Conservation (phyloP, 768 basidiomycete genomes). For the Termitomyces sp. region DNA sequence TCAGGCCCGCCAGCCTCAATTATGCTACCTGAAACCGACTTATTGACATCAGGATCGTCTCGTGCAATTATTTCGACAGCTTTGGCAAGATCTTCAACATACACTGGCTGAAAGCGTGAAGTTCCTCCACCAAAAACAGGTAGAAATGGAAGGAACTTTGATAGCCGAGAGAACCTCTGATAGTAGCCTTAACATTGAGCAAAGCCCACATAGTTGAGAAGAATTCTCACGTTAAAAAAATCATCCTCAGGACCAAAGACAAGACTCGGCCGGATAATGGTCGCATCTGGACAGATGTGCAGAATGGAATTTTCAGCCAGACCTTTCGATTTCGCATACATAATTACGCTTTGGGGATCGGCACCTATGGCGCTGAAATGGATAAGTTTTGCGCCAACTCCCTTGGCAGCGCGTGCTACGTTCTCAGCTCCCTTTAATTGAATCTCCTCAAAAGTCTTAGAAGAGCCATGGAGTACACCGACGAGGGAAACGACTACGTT, state of each 20-base stretch:
- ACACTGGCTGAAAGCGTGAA: slow-evolving; percentile 68
- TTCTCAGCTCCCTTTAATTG: slow-evolving; percentile 66
- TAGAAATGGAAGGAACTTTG: slow-evolving; percentile 58
- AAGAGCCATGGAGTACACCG: slow-evolving; percentile 58
- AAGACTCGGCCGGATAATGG: slow-evolving; percentile 65
- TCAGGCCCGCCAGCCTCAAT: slow-evolving; percentile 36
- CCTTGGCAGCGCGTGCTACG: slow-evolving; percentile 49
- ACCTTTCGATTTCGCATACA: slow-evolving; percentile 59
- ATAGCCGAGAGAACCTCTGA: slow-evolving; percentile 60
- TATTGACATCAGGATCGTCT: slow-evolving; percentile 34
- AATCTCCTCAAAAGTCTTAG: slow-evolving; percentile 50
- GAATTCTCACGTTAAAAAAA: slow-evolving; percentile 59
- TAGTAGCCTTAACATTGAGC: background rate
- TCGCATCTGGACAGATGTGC: slow-evolving; percentile 41
- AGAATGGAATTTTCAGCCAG: slow-evolving; percentile 54
- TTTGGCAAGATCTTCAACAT: slow-evolving; percentile 61
- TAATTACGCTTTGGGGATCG: slow-evolving; percentile 48
- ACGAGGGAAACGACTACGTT: slow-evolving; percentile 62
- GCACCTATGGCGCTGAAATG: slow-evolving; percentile 77
- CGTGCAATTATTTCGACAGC: slow-evolving; percentile 56
- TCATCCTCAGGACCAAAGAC: slow-evolving; percentile 75
- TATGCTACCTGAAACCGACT: slow-evolving; percentile 47
- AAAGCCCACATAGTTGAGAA: background rate
- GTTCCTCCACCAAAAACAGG: slow-evolving; percentile 75
- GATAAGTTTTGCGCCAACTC: slow-evolving; percentile 51